Conservation (phyloP, 805 yeast genomes). For the Candida chauliodis region DNA sequence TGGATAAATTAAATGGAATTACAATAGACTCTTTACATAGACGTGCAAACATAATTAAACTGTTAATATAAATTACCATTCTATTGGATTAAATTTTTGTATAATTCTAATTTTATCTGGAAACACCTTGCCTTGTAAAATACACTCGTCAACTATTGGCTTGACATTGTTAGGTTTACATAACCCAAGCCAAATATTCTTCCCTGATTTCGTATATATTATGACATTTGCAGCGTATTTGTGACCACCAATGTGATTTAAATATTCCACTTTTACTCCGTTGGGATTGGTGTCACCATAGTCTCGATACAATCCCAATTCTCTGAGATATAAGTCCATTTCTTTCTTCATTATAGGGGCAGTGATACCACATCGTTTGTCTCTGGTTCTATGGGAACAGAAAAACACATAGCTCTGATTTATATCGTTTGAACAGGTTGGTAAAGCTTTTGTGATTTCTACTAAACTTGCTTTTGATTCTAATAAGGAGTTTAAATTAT, state of each 20-base stretch:
- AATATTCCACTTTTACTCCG: slow-evolving; percentile 68
- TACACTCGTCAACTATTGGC: slow-evolving; percentile 72
- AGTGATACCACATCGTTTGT: slow-evolving; percentile 88
- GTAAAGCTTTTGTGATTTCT: slow-evolving; percentile 9
- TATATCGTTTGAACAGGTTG: slow-evolving; percentile 26
- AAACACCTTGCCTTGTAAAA: slow-evolving; percentile 69
- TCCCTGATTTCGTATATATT: slow-evolving; percentile 68
- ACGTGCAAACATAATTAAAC: slow-evolving; percentile 47
- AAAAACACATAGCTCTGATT: slow-evolving; percentile 55
- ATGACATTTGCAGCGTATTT: slow-evolving; percentile 89
- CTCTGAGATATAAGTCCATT: slow-evolving; percentile 68
- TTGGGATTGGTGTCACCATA: slow-evolving; percentile 66
- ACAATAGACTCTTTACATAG: slow-evolving; percentile 49
- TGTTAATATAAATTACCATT: slow-evolving; percentile 38
- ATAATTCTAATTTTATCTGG: slow-evolving; percentile 62
- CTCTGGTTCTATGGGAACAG: slow-evolving; percentile 90
- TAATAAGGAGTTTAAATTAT: slow-evolving; percentile 41
- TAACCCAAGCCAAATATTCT: slow-evolving; percentile 84
- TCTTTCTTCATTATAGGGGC: slow-evolving; percentile 87
- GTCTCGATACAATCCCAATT: slow-evolving; percentile 72
- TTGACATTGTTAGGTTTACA: slow-evolving; percentile 74
- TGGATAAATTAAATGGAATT: slow-evolving; percentile 31
- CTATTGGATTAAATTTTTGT: slow-evolving; percentile 50
- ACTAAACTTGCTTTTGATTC: slow-evolving; percentile 16
- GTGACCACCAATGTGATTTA: slow-evolving; percentile 95